phyloP scores from a whole-genome alignment of 140 eudicot genomes.

The Bidens hawaiensis region DNA sequence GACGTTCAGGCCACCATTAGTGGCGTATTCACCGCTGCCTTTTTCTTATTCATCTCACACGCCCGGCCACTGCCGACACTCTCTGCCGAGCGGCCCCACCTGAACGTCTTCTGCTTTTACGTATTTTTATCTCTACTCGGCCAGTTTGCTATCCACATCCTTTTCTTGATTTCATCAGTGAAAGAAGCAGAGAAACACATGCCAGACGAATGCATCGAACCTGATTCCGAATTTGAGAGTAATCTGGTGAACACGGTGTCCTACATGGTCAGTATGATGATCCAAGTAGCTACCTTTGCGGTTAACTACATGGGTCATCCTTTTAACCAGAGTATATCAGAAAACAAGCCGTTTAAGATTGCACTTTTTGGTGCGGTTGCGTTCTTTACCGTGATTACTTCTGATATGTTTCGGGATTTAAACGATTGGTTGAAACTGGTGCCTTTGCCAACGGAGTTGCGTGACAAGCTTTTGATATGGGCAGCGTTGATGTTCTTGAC shows the following conservation, averaged over 20 bases:
- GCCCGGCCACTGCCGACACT: slow-evolving; percentile 83
- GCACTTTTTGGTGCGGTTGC: slow-evolving; percentile 74
- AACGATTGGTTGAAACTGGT: slow-evolving; percentile 84
- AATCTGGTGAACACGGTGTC: slow-evolving; percentile 87
- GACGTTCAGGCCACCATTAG: slow-evolving; percentile 92
- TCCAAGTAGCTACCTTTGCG: slow-evolving; percentile 95
- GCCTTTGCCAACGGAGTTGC: slow-evolving; percentile 60
- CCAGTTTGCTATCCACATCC: slow-evolving; percentile 66
- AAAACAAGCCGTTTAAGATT: slow-evolving; percentile 63
- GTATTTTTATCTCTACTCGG: slow-evolving; percentile 79
- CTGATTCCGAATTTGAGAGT: slow-evolving; percentile 76
- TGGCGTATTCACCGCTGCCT: slow-evolving; percentile 94
- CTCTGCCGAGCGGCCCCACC: slow-evolving; percentile 86
- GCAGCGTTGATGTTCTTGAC: slow-evolving; percentile 61
- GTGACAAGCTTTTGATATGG: slow-evolving; percentile 71
- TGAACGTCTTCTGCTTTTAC: slow-evolving; percentile 75
- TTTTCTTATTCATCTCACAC: slow-evolving; percentile 85
- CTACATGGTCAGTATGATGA: slow-evolving; percentile 89
- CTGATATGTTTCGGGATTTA: slow-evolving; percentile 67
- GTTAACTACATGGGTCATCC: slow-evolving; percentile 98
- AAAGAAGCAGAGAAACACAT: slow-evolving; percentile 85
- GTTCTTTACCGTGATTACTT: slow-evolving; percentile 70
- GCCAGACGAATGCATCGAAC: slow-evolving; percentile 96
- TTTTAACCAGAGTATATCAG: slow-evolving; percentile 77
- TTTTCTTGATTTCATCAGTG: slow-evolving; percentile 68